Evolutionary conservation across 2,329 filamentous ascomycete genomes (phyloP).

Genomic region (Phialocephala subalpina): DNA sequence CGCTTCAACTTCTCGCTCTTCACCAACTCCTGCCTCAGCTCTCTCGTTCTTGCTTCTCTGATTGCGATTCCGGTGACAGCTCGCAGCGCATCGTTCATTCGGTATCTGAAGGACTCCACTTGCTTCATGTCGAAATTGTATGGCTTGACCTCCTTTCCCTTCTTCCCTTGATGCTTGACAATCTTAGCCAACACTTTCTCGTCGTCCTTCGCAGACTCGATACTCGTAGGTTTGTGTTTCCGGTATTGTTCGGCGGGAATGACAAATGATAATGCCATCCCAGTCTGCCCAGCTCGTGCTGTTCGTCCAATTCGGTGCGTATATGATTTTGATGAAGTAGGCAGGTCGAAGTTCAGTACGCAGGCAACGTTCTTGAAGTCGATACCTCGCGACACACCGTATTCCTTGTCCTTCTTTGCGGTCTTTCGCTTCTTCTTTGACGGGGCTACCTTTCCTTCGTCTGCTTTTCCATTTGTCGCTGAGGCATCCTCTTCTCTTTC

Average conservation of each 20-base stretch:
- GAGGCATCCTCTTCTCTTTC: slow-evolving; percentile 42
- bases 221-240: slow-evolving; percentile 88
- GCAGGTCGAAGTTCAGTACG: slow-evolving; percentile 97
- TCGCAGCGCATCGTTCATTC: slow-evolving; percentile 90
- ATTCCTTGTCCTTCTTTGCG: slow-evolving; percentile 79
- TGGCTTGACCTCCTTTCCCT: slow-evolving; percentile 82
- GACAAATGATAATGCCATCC: slow-evolving; percentile 96
- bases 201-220: slow-evolving; percentile 79
- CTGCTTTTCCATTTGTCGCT: slow-evolving; percentile 27
- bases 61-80: slow-evolving; percentile 90
- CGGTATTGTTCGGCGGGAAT: slow-evolving; percentile 82
- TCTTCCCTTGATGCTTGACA: slow-evolving; percentile 77
- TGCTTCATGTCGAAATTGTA: slow-evolving; percentile 96
- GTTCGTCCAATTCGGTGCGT: slow-evolving; percentile 97
- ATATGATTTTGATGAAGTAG: slow-evolving; percentile 87
- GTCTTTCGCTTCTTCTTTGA: slow-evolving; percentile 72
- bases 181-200: slow-evolving; percentile 86
- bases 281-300: slow-evolving; percentile 86
- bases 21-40: slow-evolving; percentile 87
- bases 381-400: slow-evolving; percentile 93
- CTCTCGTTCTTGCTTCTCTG: slow-evolving; percentile 86
- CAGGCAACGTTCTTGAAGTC: slow-evolving; percentile 96
- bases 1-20: slow-evolving; percentile 94
- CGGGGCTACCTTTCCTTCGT: slow-evolving; percentile 43
- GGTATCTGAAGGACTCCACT: slow-evolving; percentile 92